Base-by-base conservation (phyloP, 352 stramenopile genomes). In the Globisporangium iwayamae region DNA sequence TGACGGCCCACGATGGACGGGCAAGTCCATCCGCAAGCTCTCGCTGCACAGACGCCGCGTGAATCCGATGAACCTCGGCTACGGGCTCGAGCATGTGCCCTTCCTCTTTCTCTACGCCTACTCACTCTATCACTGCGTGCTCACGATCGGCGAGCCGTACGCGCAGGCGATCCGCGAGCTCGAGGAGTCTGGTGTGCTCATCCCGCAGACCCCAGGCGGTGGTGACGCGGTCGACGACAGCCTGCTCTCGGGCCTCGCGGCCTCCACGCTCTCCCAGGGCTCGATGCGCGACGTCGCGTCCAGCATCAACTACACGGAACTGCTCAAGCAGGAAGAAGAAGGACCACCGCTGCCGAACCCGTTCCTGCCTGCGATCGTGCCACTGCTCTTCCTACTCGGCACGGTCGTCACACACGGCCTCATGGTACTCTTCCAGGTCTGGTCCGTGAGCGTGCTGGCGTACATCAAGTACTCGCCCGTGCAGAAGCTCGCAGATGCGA, bases 301-400 rank as follows among this genome's bases (percentile, higher is more conserved):
- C 10, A 69, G 67, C 22, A 72, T 89, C 45, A 90, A 89, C 67
- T 79, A 83, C 66, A 90, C 81, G 46, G 70, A 81, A 38, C 69
- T 90, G 36, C 30, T 83, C 62, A 64, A 79, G 43, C 68, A 77
- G 53, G 76, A 89, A 16, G 74, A 86, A 55, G 80, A 89, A 5
- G 82, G 78, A 0, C 81, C 85, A 43, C 83, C 87, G 34, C 66
- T 98, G 54, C 92, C 92, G 0, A 97, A 96, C 66, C 89, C 89
- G 54, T 97, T 96, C 68, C 68, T 98, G 54, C 92, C 92, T 20
- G 89, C 73, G 11, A 97, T 97, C 59, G 86, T 94, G 62, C 88
- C 92, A 5, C 65, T 97, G 58, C 74, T 98, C n/a, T 95, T 84
- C 57, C 69, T 97, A 57, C 66, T 96, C 32, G 74, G 66, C 34